Base-by-base conservation (phyloP, 345 rosid genomes). In the Triadica sebifera region DNA sequence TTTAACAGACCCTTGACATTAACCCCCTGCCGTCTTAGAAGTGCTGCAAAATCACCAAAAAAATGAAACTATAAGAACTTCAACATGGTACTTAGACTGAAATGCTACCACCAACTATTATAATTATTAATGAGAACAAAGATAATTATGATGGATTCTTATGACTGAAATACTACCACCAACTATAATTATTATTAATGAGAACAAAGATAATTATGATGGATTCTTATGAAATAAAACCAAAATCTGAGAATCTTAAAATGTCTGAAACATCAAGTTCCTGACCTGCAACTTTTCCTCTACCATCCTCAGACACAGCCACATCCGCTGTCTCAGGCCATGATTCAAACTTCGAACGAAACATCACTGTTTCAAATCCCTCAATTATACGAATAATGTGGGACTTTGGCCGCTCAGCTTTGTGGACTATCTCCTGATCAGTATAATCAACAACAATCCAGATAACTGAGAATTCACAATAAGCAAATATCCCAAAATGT, bases 231-330 rank as follows among this genome's bases (percentile, higher is more conserved):
- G 34, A 1, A 29, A 29, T 29, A 29, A 55, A 52, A 62, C n/a
- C 69, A 66, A 68, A 65, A 43, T 19, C 43, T 56, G 74, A 47
- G 16, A 29, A 60, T 53, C 17, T 41, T 49, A 57, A 66, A 50
- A 56, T 39, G n/a, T 43, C 53, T 24, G 62, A 65, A 72, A 74
- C n/a, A 73, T 38, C 65, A 29, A 71, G 56, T 67, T 67, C 81
- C 83, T 67, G 47, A 96, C 99, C 98, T 75, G 99, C 99, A 76
- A 96, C 98, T 85, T 93, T 93, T 86, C 99, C 97, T 84, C 97
- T 88, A 75, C 99, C 99, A 81, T 93, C 98, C 85, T 88, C 93
- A 6, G 98, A 86, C 50, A 91, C 95, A 37, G 96, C 74, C 69
- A 78, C 89, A 47, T 85, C 82, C 79, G 82, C 77, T 47, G 85